A percentile compares a stretch with the other conserved stretches of the same genome.
These are phyloP conservation scores for Colletotrichum trifolii DNA, from an alignment of 2,329 filamentous ascomycete species.

Conservation along the genomic window DNA sequence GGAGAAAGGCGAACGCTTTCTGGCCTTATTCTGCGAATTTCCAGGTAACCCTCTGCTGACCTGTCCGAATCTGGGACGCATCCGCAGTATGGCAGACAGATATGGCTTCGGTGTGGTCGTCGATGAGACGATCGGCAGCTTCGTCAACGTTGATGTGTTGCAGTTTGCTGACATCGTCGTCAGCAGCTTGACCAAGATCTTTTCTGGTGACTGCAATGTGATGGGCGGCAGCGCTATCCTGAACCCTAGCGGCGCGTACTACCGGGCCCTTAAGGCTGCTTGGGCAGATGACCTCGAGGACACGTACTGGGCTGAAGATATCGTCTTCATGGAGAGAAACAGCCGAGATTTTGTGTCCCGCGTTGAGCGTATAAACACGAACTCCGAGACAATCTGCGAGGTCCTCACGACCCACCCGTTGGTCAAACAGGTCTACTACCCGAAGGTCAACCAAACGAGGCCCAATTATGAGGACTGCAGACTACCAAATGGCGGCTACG, in stretches of 20 bases:
- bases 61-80: conserved; percentile 85
- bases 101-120: conserved; percentile 92
- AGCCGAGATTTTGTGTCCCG: conserved; percentile 89
- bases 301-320: conserved; percentile 93
- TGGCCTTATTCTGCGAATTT: conserved; percentile 93
- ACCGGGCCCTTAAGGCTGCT: conserved; percentile 73
- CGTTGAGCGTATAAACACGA: conserved; percentile 85
- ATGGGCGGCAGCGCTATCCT: conserved; percentile 86
- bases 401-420: conserved; percentile 69
- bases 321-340: conserved; percentile 94
- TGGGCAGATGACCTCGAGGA: conserved; percentile 80
- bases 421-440: conserved; percentile 88
- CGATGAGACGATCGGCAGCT: conserved; percentile 96
- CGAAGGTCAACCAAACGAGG: conserved; percentile 78
- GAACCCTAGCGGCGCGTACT: conserved; percentile 76
- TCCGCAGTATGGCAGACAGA: conserved; percentile 80
- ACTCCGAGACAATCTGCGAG: conserved; percentile 85
- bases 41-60: conserved; percentile 90
- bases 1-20: conserved; percentile 76
- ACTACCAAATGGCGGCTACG: conserved; percentile 82
- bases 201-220: conserved; percentile 97
- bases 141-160: conserved; percentile 94
- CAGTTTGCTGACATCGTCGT: conserved; percentile 91
- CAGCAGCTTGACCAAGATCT: conserved; percentile 95
- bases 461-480: conserved; percentile 83